Conservation (phyloP, 2,329 filamentous ascomycete genomes). For the Colletotrichum abscissum region DNA sequence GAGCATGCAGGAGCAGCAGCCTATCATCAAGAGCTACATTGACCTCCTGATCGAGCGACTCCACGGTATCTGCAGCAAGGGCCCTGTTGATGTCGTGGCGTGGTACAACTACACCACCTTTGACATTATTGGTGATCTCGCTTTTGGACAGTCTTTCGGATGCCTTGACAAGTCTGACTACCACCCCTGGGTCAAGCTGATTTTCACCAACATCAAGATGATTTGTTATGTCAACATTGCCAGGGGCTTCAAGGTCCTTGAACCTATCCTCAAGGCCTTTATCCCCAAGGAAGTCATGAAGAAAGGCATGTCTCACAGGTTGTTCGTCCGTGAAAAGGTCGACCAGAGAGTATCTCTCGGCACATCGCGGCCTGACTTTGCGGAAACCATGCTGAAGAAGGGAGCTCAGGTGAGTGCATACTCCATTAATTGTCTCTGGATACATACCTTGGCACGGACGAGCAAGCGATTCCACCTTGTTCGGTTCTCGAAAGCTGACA, state of each 20-base stretch:
- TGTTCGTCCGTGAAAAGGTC: conserved; percentile 20
- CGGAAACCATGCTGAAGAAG: conserved; percentile 35
- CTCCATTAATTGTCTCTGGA: too few relatives aligned
- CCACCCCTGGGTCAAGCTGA: conserved; percentile 32
- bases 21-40: conserved; percentile 49
- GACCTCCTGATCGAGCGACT: conserved; percentile 51
- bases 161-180: conserved; percentile 38
- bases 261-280: conserved; percentile 9
- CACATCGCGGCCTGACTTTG: conserved; percentile 36
- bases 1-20: conserved; percentile 41
- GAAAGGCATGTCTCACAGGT: conserved; percentile 1
- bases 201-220: conserved; percentile 38
- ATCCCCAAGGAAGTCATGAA: conserved; percentile 9
- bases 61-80: conserved; percentile 40
- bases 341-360: conserved; percentile 27
- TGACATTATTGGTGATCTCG: conserved; percentile 45
- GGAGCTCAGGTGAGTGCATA: conserved; percentile 19
- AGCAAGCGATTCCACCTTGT: too few relatives aligned
- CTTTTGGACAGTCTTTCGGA: conserved; percentile 44
- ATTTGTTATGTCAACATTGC: background rate
- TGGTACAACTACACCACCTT: conserved; percentile 46
- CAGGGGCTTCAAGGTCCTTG: background rate
- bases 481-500: background rate
- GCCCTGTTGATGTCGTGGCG: conserved; percentile 38
- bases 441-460: background rate